Evolutionary conservation across 441 rosid species (phyloP), one percentile per base, ranked within the genome.

Genomic region (Pelargonium australe): DNA sequence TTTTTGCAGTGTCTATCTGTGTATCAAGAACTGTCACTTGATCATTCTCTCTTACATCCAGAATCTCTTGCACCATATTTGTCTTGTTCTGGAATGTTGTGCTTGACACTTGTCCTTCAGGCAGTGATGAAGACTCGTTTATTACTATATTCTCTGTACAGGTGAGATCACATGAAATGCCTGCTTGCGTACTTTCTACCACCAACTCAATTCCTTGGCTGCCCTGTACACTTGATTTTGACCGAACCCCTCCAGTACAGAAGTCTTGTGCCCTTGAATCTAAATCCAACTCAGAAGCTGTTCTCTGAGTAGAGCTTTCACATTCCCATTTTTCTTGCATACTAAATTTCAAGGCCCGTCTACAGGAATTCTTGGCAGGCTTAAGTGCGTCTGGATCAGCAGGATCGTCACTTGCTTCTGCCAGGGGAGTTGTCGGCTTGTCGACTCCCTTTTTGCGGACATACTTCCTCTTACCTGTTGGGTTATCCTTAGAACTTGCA

Each of bases 291-390:
- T 57, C 58, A 25, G 69, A 37, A 43, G 68, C 31, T 8, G 79
- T 66, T 68, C 47, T 66, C 53, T 72, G 68, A 63, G 60, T 53
- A 71, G 72, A 66, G 37, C 64, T 73, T 63, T 74, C 78, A 40
- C 72, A 65, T 51, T 5, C 49, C 8, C 44, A 70, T 65, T 72
- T 76, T 44, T 57, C 75, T 45, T 71, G 80, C 19, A 16, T 49
- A 60, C 78, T 82, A 58, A 86, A 88, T 67, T 82, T 79, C 67
- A 88, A 79, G 51, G 80, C 79, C 73, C 85, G 75, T 79, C 80
- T 85, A 75, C 89, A 85, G 7, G 78, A 40, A 71, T 75, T 86
- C 80, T 77, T 82, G 13, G 72, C 31, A 5, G 17, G 80, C 65
- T 62, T 74, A 40, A 71, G 64, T 65, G 72, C 64, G 72, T 71